phyloP scores from a whole-genome alignment of 192 early-diverging fungal genomes.

The Rhizophlyctis rosea region DNA sequence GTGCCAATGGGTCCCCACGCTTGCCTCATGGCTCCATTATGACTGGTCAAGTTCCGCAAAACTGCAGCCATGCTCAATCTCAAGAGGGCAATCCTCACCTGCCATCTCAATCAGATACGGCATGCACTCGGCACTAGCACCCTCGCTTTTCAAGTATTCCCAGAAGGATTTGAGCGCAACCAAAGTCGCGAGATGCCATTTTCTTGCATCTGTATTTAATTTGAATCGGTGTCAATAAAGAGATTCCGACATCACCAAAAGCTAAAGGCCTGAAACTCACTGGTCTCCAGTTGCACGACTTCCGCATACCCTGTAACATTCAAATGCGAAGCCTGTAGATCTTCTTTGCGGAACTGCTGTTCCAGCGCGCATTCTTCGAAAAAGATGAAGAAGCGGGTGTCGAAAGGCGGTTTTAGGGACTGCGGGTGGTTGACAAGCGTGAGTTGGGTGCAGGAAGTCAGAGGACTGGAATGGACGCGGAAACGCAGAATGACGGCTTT shows the following conservation, averaged over 20 bases:
- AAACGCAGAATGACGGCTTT: not conserved
- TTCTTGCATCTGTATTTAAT: slow-evolving; percentile 1
- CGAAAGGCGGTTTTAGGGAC: slow-evolving; percentile 19
- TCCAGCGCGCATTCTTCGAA: slow-evolving; percentile 24
- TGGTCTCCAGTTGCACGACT: slow-evolving; percentile 9
- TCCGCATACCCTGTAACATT: slow-evolving; percentile 24
- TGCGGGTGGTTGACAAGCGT: not conserved
- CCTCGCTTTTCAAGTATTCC: slow-evolving; percentile 19
- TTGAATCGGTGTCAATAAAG: not conserved
- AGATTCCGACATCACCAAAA: not conserved
- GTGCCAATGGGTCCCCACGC: too few species aligned
- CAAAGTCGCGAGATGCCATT: slow-evolving; percentile 17
- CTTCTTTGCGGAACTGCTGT: slow-evolving; percentile 21
- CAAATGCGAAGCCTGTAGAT: slow-evolving; percentile 12
- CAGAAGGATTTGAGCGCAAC: slow-evolving; percentile 15
- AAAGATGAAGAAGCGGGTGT: slow-evolving; percentile 19
- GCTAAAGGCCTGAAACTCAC: not conserved
- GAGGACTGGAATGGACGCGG: too few species aligned
- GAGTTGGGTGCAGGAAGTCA: not conserved
- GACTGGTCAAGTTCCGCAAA: too few species aligned
- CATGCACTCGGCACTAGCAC: not conserved
- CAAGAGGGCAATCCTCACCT: not conserved
- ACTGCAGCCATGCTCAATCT: too few species aligned
- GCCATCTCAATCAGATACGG: slow-evolving; percentile 16
- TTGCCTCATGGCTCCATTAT: too few species aligned